Evolutionary conservation across 2,329 filamentous ascomycete genomes (phyloP), one percentile per base, ranked within the genome.

Genomic region (Colletotrichum falcatum): DNA sequence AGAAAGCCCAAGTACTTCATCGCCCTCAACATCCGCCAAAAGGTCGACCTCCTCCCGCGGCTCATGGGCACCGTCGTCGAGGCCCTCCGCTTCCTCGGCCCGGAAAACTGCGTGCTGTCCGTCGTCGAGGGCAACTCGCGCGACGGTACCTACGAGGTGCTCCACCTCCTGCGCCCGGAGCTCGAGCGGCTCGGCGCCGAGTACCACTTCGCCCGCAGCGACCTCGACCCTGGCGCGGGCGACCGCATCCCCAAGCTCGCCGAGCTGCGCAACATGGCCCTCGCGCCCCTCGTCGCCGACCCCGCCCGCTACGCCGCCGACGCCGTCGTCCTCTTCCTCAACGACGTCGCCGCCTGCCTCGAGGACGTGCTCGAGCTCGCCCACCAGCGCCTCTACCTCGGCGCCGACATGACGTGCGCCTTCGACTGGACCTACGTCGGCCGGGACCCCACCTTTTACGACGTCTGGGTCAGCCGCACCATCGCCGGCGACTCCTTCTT

Each of bases 401-500:
- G 75, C 0, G 88, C 88, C 3, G 84, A 89, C 73, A 88, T 90
- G 84, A 85, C 84, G 0, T 91, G 88, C 73, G 86, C 80, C 7
- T 85, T 90, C 82, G 88, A 90, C 76, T 90, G 88, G 87, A 83
- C 81, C 0, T 84, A 83, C 51, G 77, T 79, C 3, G 83, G 80
- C 0, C 62, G 63, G 0, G 78, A 84, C 2, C 83, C 84, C 0
- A 85, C 82, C 0, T 90, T 90, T 74, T 74, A 88, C 89, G 84
- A 85, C 83, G 0, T 91, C 88, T 73, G 86, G 81, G 79, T 89
- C 33, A 83, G 85, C 0, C 83, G 88, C 8, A 81, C 79, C 2
- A 82, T 90, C 54, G 79, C 78, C 0, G 88, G 88, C 1, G 85
- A 90, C 73, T 79, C 81, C 0, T 90, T 90, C 76, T 89, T 89